Evolutionary conservation across 495 filamentous ascomycete genomes (phyloP).

Genomic region (Cudoniella acicularis): DNA sequence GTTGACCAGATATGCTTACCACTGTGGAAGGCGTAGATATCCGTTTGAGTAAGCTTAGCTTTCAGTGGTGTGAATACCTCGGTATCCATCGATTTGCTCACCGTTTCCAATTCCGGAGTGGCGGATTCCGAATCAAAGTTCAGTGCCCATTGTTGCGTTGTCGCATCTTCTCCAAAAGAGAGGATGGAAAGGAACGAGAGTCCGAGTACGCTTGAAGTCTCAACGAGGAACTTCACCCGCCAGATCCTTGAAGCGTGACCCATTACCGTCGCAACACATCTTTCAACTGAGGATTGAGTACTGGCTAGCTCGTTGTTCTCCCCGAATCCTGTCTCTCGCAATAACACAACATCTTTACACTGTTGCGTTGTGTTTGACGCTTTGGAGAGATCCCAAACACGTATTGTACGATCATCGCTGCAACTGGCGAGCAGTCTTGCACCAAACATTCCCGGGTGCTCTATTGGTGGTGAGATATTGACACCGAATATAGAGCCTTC

Average conservation of each 20-base stretch:
- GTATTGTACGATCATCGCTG: slow-evolving; percentile 89
- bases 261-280: slow-evolving; percentile 61
- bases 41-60: slow-evolving; percentile 43
- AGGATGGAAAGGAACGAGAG: slow-evolving; percentile 43
- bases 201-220: slow-evolving; percentile 16
- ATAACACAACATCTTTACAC: not conserved
- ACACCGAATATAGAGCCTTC: slow-evolving; percentile 94
- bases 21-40: slow-evolving; percentile 57
- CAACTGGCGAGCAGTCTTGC: slow-evolving; percentile 77
- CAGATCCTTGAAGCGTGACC: slow-evolving; percentile 89
- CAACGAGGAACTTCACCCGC: slow-evolving; percentile 64
- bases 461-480: slow-evolving; percentile 62
- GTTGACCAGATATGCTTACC: slow-evolving; percentile 94
- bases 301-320: slow-evolving; percentile 9
- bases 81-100: not conserved
- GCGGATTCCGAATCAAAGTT: slow-evolving; percentile 10
- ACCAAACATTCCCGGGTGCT: slow-evolving; percentile 28
- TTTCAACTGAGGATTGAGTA: not conserved
- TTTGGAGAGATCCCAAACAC: slow-evolving; percentile 73
- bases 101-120: not conserved
- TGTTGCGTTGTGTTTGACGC: not conserved
- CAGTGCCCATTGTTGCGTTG: slow-evolving; percentile 66
- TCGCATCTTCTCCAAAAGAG: slow-evolving; percentile 79
- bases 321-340: slow-evolving; percentile 49
- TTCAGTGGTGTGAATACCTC: not conserved